Percentiles rank a stretch among this genome's conserved stretches.
These are phyloP conservation scores for Fraxinus excelsior DNA, from an alignment of 257 asterid species.

Conservation along the genomic window DNA sequence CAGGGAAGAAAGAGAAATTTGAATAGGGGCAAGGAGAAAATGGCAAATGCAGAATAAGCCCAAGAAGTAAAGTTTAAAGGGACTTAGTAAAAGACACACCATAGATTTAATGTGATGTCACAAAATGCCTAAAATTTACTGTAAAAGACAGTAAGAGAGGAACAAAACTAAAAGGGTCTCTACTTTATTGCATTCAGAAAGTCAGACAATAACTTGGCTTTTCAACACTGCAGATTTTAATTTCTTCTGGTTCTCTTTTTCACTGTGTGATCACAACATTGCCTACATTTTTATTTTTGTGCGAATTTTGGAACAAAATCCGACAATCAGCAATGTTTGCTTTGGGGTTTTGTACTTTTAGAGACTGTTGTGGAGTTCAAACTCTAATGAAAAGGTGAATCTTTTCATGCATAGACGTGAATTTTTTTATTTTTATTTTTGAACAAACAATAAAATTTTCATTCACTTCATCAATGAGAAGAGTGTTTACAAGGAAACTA, in stretches of 20 bases:
- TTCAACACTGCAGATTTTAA: slow-evolving; percentile 2
- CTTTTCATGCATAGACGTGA: slow-evolving; percentile 40
- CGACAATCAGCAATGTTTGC: slow-evolving; percentile 33
- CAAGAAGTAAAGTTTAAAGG: background rate
- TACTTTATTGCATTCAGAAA: background rate
- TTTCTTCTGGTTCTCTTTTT: background rate
- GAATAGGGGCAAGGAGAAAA: background rate
- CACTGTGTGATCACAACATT: slow-evolving; percentile 11
- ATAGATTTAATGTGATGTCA: background rate
- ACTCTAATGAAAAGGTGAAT: slow-evolving; percentile 44
- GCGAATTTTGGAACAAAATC: slow-evolving; percentile 30
- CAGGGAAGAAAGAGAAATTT: background rate
- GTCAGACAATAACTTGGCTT: slow-evolving; percentile 6
- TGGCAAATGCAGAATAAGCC: background rate
- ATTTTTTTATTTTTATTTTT: no score
- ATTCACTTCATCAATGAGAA: no score
- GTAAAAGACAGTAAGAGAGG: slow-evolving; percentile 4
- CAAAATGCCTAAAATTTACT: background rate
- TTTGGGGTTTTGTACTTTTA: slow-evolving; percentile 21
- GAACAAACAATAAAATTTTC: no score
- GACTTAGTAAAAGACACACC: background rate
- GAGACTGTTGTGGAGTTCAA: slow-evolving; percentile 32
- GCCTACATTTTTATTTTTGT: no score
- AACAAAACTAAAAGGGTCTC: background rate
- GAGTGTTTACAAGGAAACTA: no score